Evolutionary conservation across 768 basidiomycete species (phyloP), one percentile per base, ranked within the genome.

Genomic region (Termitomyces sp.): DNA sequence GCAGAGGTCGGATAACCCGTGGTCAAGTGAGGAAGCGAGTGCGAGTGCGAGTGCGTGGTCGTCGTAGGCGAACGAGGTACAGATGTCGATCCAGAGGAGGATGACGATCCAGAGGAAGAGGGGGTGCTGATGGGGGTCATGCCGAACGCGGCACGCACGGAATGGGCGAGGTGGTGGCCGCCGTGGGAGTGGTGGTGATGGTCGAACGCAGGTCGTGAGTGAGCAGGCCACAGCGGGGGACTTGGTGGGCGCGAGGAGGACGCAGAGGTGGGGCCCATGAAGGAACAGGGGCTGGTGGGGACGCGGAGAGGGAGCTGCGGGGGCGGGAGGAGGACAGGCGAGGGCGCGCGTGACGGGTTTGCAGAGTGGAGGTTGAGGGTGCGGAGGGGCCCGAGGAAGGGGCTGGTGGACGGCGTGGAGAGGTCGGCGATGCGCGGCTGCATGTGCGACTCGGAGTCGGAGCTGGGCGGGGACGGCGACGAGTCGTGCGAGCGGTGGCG

Each of bases 71-170:
- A 25, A 25, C 25, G 25, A 5, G 11, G 38, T 12, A 40, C 38
- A 40, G 38, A 40, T 14, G 38, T 40, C 12, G 38, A 40, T 11
- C 20, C 15, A 37, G n/a, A 50, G n/a, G 12, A 25, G 25, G 25
- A 25, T 25, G 25, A 25, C 25, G 25, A 25, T 25, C 25, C 25
- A 25, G 59, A 40, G 4, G 59, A 47, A 15, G 60, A 25, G 12
- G 66, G 46, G 2, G 49, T 62, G 55, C 82, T 82, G 43, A 94
- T 92, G 0, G 92, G 92, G 6, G 94, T 94, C 91, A 95, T 96
- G 4, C 91, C 92, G 65, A 97, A 97, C 52, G 94, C 94, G 37
- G 88, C 80, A 43, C 91, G 86, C 29, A 96, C 89, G 0, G 89
- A 91, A 69, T 92, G 90, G 4, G 91, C 92, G 42, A 96, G 83